Conservation (phyloP, 176 grass and related monocot genomes). For the Aegilops tauschii region DNA sequence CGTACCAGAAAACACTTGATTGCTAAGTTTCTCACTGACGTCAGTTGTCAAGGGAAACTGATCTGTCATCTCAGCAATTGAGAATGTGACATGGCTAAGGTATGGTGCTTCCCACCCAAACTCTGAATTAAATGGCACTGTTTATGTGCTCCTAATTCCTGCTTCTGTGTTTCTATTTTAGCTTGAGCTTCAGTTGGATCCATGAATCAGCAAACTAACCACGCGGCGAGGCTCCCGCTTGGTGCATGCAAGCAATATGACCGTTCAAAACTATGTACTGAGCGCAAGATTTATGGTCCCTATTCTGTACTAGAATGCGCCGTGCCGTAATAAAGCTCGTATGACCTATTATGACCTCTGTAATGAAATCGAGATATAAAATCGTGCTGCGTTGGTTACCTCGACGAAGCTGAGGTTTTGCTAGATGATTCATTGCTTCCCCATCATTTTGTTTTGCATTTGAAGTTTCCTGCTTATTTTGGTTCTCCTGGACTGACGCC, state of each 20-base stretch:
- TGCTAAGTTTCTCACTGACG: slow-evolving; percentile 30
- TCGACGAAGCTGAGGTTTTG: neutral
- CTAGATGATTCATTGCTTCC: neutral
- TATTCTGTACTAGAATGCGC: neutral
- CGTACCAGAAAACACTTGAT: slow-evolving; percentile 70
- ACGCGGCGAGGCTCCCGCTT: neutral
- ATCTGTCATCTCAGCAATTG: neutral
- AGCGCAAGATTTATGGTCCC: neutral
- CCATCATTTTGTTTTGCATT: neutral
- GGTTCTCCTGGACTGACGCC: neutral
- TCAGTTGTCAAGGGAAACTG: neutral
- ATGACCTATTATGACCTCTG: neutral
- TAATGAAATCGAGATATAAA: neutral
- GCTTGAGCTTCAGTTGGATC: neutral
- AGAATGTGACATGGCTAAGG: neutral
- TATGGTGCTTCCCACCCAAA: neutral
- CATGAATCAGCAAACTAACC: neutral
- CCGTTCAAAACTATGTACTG: neutral
- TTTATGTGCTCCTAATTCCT: neutral
- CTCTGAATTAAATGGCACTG: neutral
- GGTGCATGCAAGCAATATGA: neutral
- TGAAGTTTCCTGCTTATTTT: neutral
- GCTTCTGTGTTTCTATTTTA: neutral
- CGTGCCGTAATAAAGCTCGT: neutral
- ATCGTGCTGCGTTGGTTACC: neutral